A percentile compares a stretch with the other conserved stretches of the same genome.
Evolutionary conservation across 139 green algal species (phyloP).

Genomic region (Mesotaenium endlicherianum): DNA sequence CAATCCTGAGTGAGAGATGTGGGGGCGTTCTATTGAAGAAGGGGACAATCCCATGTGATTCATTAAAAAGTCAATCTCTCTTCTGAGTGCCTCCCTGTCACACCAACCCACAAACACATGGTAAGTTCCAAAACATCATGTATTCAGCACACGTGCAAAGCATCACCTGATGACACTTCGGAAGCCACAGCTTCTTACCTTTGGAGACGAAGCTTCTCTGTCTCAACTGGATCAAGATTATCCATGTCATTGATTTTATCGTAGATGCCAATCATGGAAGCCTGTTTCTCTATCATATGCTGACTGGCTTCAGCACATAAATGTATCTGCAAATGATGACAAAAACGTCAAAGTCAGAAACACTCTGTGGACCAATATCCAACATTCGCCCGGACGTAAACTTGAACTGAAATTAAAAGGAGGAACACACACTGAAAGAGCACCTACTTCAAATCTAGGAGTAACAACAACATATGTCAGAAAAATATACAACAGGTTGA

Average conservation of each 20-base stretch:
- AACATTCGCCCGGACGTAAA: neutral
- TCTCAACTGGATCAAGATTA: neutral
- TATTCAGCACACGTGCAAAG: neutral
- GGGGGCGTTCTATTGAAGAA: neutral
- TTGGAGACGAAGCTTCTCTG: neutral
- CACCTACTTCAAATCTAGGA: neutral
- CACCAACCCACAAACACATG: too few species aligned
- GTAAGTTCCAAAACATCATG: neutral
- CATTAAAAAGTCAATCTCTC: too few species aligned
- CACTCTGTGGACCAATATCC: neutral
- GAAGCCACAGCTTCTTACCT: neutral
- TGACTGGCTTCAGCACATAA: neutral
- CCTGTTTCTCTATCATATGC: conserved; percentile 5
- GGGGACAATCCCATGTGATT: neutral
- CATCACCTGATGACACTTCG: neutral
- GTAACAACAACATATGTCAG: neutral
- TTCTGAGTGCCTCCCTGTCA: too few species aligned
- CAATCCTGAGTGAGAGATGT: neutral
- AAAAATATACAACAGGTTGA: neutral
- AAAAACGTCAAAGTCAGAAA: neutral
- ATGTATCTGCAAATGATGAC: neutral
- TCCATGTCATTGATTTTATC: neutral
- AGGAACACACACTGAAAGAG: neutral
- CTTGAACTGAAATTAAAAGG: neutral
- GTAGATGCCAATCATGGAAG: neutral